A percentile compares a stretch with the other conserved stretches of the same genome.
Evolutionary conservation across 108 stramenopile genomes (phyloP).

Genomic region (Discostella pseudostelligera): DNA sequence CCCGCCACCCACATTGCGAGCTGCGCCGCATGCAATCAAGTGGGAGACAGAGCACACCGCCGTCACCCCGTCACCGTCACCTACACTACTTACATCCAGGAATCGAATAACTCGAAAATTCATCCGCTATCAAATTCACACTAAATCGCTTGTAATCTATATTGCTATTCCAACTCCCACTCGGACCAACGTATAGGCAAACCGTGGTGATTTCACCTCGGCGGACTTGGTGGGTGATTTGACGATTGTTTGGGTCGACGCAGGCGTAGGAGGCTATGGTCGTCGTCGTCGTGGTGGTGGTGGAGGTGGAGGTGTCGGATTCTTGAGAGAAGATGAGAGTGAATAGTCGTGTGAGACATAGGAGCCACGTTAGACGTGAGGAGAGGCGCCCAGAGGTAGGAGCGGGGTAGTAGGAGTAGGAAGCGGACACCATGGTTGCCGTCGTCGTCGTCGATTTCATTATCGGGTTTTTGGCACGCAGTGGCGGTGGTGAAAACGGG

Average conservation of each 20-base stretch:
- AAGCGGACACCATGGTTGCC: constrained; percentile 3
- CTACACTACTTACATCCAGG: constrained; percentile 46
- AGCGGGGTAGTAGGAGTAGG: too few relatives aligned
- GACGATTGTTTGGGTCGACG: constrained; percentile 28
- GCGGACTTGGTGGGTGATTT: constrained; percentile 9
- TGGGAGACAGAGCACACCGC: too few relatives aligned
- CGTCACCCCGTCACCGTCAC: too few relatives aligned
- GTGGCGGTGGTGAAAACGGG: too few relatives aligned
- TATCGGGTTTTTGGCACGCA: too few relatives aligned
- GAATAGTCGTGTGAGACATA: not conserved
- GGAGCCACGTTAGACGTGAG: not conserved
- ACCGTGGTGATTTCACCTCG: constrained; percentile 39
- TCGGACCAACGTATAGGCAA: constrained; percentile 39
- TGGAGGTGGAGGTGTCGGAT: not conserved
- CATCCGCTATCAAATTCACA: constrained; percentile 37
- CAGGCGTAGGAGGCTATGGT: constrained; percentile 15
- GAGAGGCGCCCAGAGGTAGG: not conserved
- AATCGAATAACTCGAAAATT: constrained; percentile 44
- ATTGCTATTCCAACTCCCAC: constrained; percentile 38
- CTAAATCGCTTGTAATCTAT: constrained; percentile 36
- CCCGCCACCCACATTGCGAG: too few relatives aligned
- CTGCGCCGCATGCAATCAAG: too few relatives aligned
- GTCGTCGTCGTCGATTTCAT: too few relatives aligned
- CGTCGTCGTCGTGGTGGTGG: too few relatives aligned
- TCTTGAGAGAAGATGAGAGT: not conserved